Conservation (phyloP, 495 filamentous ascomycete genomes). For the Aspergillus biplanus region DNA sequence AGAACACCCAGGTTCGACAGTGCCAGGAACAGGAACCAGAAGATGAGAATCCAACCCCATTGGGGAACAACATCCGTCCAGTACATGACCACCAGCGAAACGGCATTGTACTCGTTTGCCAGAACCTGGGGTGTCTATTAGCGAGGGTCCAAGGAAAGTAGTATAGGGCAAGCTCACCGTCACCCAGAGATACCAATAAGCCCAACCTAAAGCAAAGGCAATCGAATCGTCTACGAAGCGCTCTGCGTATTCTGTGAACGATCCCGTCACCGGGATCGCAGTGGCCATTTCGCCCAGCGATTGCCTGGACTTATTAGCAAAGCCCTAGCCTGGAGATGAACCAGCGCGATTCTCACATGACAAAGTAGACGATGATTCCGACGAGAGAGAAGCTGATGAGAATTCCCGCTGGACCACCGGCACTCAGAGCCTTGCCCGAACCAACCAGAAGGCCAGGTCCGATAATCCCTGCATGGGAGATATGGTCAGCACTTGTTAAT, state of each 20-base stretch:
- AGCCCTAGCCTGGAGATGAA: background rate
- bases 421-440: constrained; percentile 60
- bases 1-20: constrained; percentile 62
- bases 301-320: constrained; percentile 36
- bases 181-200: constrained; percentile 64
- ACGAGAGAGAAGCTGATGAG: constrained; percentile 67
- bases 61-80: constrained; percentile 48
- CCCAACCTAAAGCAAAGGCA: constrained; percentile 57
- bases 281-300: constrained; percentile 62
- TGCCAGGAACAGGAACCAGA: constrained; percentile 65
- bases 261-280: constrained; percentile 55
- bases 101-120: constrained; percentile 55
- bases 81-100: constrained; percentile 46
- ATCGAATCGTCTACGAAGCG: constrained; percentile 59
- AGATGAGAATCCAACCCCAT: constrained; percentile 70
- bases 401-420: constrained; percentile 65
- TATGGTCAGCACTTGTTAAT: background rate
- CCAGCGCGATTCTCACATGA: constrained; percentile 42
- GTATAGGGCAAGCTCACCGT: constrained; percentile 32
- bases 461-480: constrained; percentile 42
- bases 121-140: constrained; percentile 37
- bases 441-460: constrained; percentile 54
- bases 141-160: background rate
- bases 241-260: constrained; percentile 59
- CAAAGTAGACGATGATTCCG: constrained; percentile 65